A percentile compares a stretch with the other conserved stretches of the same genome.
phyloP scores from a whole-genome alignment of 192 early-diverging fungal genomes.

The Backusella tarrabulga region DNA sequence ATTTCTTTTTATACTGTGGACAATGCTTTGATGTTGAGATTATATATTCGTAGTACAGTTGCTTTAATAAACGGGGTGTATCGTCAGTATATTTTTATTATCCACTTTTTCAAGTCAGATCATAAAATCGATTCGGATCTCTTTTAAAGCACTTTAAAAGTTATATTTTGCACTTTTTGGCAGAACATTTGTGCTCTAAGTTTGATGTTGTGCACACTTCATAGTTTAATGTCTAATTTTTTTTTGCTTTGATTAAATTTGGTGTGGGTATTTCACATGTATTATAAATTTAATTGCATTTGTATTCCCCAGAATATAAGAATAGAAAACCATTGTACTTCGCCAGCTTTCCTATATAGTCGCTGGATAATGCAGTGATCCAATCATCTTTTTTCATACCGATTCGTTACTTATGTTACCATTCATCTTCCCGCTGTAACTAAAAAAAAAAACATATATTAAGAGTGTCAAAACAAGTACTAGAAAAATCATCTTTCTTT shows the following conservation, averaged over 20 bases:
- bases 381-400: not conserved
- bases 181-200: not conserved
- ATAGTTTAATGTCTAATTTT: not conserved
- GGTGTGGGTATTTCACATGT: slow-evolving; percentile 2
- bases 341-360: not conserved
- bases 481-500: not conserved
- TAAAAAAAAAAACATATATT: not conserved
- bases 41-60: not conserved
- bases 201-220: not conserved
- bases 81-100: not conserved
- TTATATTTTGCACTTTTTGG: not conserved
- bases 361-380: not conserved
- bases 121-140: not conserved
- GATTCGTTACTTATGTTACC: slow-evolving; percentile 3
- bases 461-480: not conserved
- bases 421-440: not conserved
- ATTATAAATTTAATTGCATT: slow-evolving; percentile 2
- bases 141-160: not conserved
- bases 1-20: not conserved
- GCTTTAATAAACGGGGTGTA: not conserved
- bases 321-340: slow-evolving; percentile 5
- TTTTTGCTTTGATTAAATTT: slow-evolving; percentile 5
- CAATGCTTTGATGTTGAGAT: slow-evolving; percentile 1
- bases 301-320: not conserved
- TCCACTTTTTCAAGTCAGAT: not conserved